Evolutionary conservation across 176 grass and related monocot species (phyloP).

Genomic region (Lolium multiflorum): DNA sequence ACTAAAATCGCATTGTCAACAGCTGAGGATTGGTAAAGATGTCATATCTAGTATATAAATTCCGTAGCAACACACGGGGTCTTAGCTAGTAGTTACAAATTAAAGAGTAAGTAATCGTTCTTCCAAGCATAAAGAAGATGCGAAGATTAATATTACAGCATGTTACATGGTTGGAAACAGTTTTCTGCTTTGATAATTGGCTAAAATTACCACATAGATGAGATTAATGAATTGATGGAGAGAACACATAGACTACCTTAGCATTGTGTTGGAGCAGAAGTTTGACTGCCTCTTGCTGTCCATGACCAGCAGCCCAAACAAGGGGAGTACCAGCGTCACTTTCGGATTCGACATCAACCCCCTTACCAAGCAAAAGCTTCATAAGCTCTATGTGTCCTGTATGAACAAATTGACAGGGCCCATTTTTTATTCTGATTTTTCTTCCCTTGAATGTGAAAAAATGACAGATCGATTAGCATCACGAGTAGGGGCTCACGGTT

Average conservation of each 20-base stretch:
- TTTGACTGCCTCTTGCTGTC: constrained; percentile 64
- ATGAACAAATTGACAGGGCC: not conserved
- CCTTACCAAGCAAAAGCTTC: constrained; percentile 74
- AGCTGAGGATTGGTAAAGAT: too few species aligned
- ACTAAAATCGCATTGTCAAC: too few species aligned
- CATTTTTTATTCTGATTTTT: not conserved
- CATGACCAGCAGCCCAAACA: constrained; percentile 90
- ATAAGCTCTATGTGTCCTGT: constrained; percentile 80
- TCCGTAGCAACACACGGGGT: too few species aligned
- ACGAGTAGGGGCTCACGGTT: not conserved
- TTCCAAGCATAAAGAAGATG: not conserved
- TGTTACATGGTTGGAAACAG: not conserved
- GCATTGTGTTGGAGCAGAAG: constrained; percentile 76
- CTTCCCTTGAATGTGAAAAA: not conserved
- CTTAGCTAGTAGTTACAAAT: not conserved
- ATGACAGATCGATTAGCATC: not conserved
- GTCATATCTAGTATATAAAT: too few species aligned
- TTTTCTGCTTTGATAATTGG: not conserved
- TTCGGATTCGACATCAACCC: constrained; percentile 85
- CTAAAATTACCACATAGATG: not conserved
- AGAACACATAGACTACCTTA: constrained; percentile 49
- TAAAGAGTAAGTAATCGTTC: not conserved
- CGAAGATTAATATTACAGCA: not conserved
- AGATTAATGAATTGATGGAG: not conserved
- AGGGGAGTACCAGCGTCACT: constrained; percentile 84